Percentiles rank a stretch among this genome's conserved stretches.
These are phyloP conservation scores for Vigna trinervia DNA, from an alignment of 306 rosid species.

Conservation along the genomic window DNA sequence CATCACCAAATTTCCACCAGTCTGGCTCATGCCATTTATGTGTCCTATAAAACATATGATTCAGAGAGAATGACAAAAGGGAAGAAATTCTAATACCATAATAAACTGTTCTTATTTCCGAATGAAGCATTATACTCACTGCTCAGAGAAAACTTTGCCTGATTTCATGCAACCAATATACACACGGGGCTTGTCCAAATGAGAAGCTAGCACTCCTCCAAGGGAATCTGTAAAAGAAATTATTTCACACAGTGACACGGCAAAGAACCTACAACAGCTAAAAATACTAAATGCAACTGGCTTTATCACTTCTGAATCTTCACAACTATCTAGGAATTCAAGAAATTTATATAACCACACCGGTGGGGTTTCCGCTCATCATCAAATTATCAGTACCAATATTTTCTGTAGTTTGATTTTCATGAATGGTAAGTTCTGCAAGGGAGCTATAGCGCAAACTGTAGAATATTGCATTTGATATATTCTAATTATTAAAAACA, in stretches of 20 bases:
- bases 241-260: conserved; percentile 36
- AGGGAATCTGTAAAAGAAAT: conserved; percentile 62
- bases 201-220: conserved; percentile 61
- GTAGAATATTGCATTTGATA: not conserved
- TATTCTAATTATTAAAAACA: too few relatives aligned
- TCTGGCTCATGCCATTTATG: conserved; percentile 76
- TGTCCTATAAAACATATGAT: conserved; percentile 53
- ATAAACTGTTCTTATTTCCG: conserved; percentile 31
- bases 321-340: not conserved
- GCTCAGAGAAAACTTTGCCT: conserved; percentile 76
- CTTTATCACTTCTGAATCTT: not conserved
- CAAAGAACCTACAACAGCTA: conserved; percentile 7
- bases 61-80: conserved; percentile 1
- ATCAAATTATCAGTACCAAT: not conserved
- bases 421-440: not conserved
- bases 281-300: not conserved
- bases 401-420: not conserved
- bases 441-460: not conserved
- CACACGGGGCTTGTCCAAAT: conserved; percentile 64
- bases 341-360: not conserved
- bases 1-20: conserved; percentile 82
- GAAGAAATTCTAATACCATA: not conserved
- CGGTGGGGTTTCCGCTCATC: not conserved
- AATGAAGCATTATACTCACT: conserved; percentile 57
- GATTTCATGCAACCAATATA: conserved; percentile 89